Base-by-base conservation (phyloP, 441 rosid genomes). In the Pelargonium myrrhifolium region DNA sequence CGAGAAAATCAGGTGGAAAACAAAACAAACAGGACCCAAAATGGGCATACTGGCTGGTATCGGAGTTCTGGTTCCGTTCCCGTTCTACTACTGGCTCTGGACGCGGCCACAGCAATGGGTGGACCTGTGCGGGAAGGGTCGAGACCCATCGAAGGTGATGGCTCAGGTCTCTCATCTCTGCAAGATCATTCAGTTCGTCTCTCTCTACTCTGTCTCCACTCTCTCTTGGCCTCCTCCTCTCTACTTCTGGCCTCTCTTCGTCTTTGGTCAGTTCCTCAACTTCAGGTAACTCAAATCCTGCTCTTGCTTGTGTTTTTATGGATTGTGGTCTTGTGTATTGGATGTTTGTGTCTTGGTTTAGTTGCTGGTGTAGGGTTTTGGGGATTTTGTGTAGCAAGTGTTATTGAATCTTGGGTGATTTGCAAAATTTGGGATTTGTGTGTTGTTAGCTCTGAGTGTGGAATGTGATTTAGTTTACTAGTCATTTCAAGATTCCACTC, bases 221-320 rank as follows among this genome's bases (percentile, higher is more conserved):
- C 69, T 85, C 72, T 85, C 89, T 0, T 90, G 87, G 96, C 96
- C 96, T 37, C 90, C 98, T 17, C 91, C 92, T 21, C 74, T 90
- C 71, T 87, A 84, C 85, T 90, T 85, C 86, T 90, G 96, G 89
- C 93, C 97, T 10, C 89, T 87, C 72, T 82, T 90, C 65, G 77
- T 69, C 73, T 85, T 86, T 68, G 98, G 95, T 65, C 97, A 90
- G 83, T 89, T 87, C 78, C 97, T 93, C 75, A 93, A 90, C 81
- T 82, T 89, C 88, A 86, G 98, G 97, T 92, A 45, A 21, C 67
- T 70, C 53, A 0, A 9, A 49, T 49, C 8, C 56, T 49, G 17
- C 17, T n/a, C 21, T 49, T 49, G 6, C 18, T 4, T 15, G n/a
- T 49, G 17, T 14, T 42, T 42, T 7, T 42, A 42, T 7, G 0